Base-by-base conservation (phyloP, 2,329 filamentous ascomycete genomes). In the Colletotrichum endophyticum region DNA sequence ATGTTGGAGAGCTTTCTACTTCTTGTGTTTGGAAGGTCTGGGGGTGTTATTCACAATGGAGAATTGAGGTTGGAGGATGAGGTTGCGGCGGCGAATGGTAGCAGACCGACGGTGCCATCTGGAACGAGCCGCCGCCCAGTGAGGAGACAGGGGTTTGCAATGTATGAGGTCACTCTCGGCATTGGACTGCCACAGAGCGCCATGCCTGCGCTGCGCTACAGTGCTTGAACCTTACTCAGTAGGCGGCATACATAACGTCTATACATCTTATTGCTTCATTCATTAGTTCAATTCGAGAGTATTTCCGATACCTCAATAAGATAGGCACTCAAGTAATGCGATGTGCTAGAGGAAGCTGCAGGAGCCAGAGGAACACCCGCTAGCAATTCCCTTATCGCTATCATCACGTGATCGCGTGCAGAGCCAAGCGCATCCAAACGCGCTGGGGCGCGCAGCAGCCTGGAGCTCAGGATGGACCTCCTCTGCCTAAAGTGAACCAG, bases 381-480 rank as follows among this genome's bases (percentile, higher is more conserved):
- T 6, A 25, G 30, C 13, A 16, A n/a, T 63, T 27, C 7, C 32
- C 67, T 44, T 71, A 56, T 70, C 36, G 59, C 19, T 70, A 72
- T 62, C 77, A 6, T 22, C 77, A 78, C 77, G 77, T 80, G 79
- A 79, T 64, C 57, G 73, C 78, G 79, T 71, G 77, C 57, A 30
- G 32, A 6, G 16, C 22, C 12, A 53, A 6, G 7, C 64, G 28
- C 27, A 59, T 25, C 39, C 67, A 30, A 53, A 70, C 71, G 76
- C 69, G 76, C 39, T 44, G 11, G 57, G 63, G 70, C 73, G 73
- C 73, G 74, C 36, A 66, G 74, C 44, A 76, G 74, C 74, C 74
- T 76, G 34, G 64, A 76, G 74, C 74, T 74, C 49, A 59, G 19
- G 39, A 73, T 73, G 74, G 64, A 70, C 66, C 70, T 70, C 66